Evolutionary conservation across 768 basidiomycete genomes (phyloP).

Genomic region (Coprinopsis marcescibilis): DNA sequence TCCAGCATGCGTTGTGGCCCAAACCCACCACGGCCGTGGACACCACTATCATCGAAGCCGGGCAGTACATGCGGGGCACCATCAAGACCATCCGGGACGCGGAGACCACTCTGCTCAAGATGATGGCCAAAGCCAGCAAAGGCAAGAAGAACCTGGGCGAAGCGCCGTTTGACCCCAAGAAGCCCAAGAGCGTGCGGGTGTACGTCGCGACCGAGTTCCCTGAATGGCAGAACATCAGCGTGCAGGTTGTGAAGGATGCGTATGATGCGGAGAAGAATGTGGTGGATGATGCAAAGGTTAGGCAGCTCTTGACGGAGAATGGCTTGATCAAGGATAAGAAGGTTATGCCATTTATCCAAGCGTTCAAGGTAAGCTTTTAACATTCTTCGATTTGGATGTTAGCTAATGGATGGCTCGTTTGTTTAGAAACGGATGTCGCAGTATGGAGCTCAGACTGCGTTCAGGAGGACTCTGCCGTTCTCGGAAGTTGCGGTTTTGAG

Average conservation of each 20-base stretch:
- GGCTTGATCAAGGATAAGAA: constrained; percentile 95
- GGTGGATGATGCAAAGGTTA: constrained; percentile 81
- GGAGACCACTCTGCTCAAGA: constrained; percentile 73
- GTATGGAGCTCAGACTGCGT: constrained; percentile 68
- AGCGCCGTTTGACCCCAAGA: constrained; percentile 74
- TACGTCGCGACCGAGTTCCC: constrained; percentile 91
- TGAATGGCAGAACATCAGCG: constrained; percentile 86
- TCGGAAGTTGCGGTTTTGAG: constrained; percentile 69
- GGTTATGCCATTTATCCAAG: constrained; percentile 90
- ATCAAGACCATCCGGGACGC: constrained; percentile 89
- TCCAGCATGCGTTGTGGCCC: constrained; percentile 86
- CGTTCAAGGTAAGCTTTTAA: constrained; percentile 69
- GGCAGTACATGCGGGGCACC: constrained; percentile 83
- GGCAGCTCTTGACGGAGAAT: constrained; percentile 55
- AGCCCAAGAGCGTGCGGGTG: constrained; percentile 79
- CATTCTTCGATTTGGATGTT: not conserved
- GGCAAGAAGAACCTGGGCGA: constrained; percentile 44
- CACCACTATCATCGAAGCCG: constrained; percentile 61
- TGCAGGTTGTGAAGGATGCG: constrained; percentile 66
- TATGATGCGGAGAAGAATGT: constrained; percentile 51
- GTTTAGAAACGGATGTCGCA: constrained; percentile 75
- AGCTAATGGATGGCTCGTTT: constrained; percentile 3
- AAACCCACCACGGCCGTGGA: constrained; percentile 56
- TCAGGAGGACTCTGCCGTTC: constrained; percentile 80
- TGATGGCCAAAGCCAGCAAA: constrained; percentile 66